Base-by-base conservation (phyloP, 2,329 filamentous ascomycete species). In the Esteya vermicola region DNA sequence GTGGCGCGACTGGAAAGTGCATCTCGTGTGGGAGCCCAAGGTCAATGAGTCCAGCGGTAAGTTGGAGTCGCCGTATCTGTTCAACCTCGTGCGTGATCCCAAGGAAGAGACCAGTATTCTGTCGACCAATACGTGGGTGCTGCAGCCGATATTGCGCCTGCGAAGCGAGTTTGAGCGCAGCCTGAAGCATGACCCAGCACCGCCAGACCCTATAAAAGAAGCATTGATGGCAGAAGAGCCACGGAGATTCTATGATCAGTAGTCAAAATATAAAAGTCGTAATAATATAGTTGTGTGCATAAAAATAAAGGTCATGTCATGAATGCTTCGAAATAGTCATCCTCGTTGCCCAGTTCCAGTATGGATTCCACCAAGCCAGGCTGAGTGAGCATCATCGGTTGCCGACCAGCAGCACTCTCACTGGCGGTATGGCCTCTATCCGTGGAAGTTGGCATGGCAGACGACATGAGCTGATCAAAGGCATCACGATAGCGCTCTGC, bases 1-100 rank as follows among this genome's bases (percentile, higher is more conserved):
- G 27, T 58, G 56, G 56, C 48, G 43, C 18, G 54, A 59, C 30
- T 59, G 55, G 56, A 59, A 58, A 31, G 45, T 58, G 1, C 55
- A 59, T 26, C 19, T 54, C 1, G 46, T 57, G 1, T 59, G 55
- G 55, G 56, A 57, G 39, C 56, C 56, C 5, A 52, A 55, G 23
- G 56, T 59, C 3, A 59, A 59, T 26, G 44, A 57, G 38, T 56
- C 51, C 0, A 49, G 45, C 0, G 56, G 54, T 1, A 47, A 44
- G n/a, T 48, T 58, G 0, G 56, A 58, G 38, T 51, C 48, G 8
- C 56, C 56, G 1, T 58, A 56, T 22, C 27, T 57, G 2, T 58
- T 57, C 41, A 57, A 58, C 21, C 40, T 48, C 0, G 43, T 53
- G 6, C 41, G 55, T 1, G 54, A 57, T 16, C 56, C 55, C 0